phyloP scores from a whole-genome alignment of 2,329 filamentous ascomycete species.

The Pezicula rhizophila region DNA sequence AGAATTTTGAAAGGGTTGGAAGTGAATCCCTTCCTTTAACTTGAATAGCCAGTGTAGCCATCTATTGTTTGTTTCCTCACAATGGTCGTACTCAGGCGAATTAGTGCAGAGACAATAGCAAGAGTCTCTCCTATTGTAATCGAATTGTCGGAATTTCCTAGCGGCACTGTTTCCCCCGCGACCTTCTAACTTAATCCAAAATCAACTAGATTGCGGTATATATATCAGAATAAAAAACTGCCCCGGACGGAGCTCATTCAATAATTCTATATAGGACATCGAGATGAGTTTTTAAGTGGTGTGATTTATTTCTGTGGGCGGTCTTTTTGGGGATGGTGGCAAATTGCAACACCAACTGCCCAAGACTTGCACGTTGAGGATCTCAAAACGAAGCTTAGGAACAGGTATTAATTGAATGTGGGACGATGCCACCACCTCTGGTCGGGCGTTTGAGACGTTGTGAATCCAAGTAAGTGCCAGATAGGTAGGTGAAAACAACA shows the following conservation, averaged over 20 bases:
- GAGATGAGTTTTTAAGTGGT: background rate
- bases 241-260: constrained; percentile 19
- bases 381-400: too few relatives aligned
- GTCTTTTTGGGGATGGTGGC: background rate
- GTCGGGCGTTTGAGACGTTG: too few relatives aligned
- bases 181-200: background rate
- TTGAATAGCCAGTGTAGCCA: background rate
- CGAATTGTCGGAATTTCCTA: background rate
- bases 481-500: too few relatives aligned
- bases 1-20: constrained; percentile 2
- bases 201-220: constrained; percentile 11
- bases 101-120: background rate
- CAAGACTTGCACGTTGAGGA: too few relatives aligned
- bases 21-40: constrained; percentile 1
- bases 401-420: too few relatives aligned
- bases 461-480: too few relatives aligned
- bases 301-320: background rate
- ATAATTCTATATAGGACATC: constrained; percentile 9
- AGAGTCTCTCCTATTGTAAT: background rate
- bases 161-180: background rate
- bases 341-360: background rate
- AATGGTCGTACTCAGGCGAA: background rate
- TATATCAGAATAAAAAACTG: constrained; percentile 20
- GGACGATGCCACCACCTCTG: too few relatives aligned
- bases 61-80: constrained; percentile 5